Evolutionary conservation across 1,284 basidiomycete genomes (phyloP).

Genomic region (Cerrena zonata): DNA sequence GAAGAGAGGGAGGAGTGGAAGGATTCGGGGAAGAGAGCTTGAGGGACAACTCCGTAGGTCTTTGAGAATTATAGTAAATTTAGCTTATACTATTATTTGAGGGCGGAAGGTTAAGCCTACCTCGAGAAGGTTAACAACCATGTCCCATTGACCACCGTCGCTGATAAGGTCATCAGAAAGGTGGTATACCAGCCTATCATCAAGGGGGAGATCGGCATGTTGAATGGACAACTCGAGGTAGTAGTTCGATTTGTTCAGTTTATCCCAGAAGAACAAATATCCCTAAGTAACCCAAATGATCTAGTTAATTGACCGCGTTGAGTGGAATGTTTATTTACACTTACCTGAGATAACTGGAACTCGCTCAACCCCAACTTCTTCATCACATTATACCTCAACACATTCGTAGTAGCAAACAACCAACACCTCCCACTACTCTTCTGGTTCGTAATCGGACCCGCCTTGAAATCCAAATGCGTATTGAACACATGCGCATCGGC

Average conservation of each 20-base stretch:
- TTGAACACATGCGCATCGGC: conserved; percentile 82
- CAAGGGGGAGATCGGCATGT: conserved; percentile 73
- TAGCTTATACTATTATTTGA: background rate
- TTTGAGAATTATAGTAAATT: conserved; percentile 18
- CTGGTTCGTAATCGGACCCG: conserved; percentile 83
- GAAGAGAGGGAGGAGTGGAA: conserved; percentile 72
- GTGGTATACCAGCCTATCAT: conserved; percentile 76
- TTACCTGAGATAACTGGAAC: conserved; percentile 83
- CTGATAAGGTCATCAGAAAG: conserved; percentile 75
- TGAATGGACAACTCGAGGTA: conserved; percentile 87
- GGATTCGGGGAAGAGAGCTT: conserved; percentile 80
- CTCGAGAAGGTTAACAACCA: conserved; percentile 83
- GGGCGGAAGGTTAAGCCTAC: conserved; percentile 25
- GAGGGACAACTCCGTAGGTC: conserved; percentile 82
- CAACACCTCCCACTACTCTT: conserved; percentile 84
- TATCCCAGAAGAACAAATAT: conserved; percentile 92
- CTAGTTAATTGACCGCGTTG: no score
- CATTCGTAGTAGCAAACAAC: conserved; percentile 88
- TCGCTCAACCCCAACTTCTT: conserved; percentile 80
- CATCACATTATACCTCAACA: conserved; percentile 79
- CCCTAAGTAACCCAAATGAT: conserved; percentile 45
- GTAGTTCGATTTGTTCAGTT: conserved; percentile 92
- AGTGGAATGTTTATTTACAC: no score
- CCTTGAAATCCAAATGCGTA: conserved; percentile 71
- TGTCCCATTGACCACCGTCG: conserved; percentile 94